Conservation (phyloP, 139 green algal species). For the Gonium pectorale region DNA sequence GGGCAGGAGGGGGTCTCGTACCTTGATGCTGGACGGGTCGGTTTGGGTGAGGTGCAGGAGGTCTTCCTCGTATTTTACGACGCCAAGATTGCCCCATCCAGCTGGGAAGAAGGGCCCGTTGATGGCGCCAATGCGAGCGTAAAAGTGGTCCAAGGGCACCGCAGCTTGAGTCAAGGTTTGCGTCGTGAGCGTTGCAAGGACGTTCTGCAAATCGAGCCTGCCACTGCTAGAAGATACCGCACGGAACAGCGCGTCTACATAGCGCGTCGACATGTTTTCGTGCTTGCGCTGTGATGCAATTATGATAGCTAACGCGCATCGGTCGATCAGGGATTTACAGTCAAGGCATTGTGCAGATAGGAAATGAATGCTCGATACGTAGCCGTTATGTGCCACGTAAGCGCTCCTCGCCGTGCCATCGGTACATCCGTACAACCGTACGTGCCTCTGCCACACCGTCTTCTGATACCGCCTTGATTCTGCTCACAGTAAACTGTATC, state of each 20-base stretch:
- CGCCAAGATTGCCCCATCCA: slow-evolving; percentile 29
- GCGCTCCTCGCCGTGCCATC: too few relatives aligned
- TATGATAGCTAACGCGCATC: too few relatives aligned
- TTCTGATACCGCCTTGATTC: too few relatives aligned
- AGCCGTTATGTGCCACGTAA: too few relatives aligned
- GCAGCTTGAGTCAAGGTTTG: too few relatives aligned
- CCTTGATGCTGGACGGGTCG: neutral
- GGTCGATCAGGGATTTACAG: too few relatives aligned
- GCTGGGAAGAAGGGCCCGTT: slow-evolving; percentile 52
- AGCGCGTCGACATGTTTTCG: neutral
- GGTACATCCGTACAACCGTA: too few relatives aligned
- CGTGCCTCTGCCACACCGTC: too few relatives aligned
- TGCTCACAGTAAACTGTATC: too few relatives aligned
- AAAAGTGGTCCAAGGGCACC: slow-evolving; percentile 12
- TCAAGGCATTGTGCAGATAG: too few relatives aligned
- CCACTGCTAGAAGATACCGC: neutral
- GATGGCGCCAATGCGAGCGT: slow-evolving; percentile 28
- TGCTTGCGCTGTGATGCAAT: neutral
- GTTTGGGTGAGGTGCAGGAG: slow-evolving; percentile 25
- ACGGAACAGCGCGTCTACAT: slow-evolving; percentile 4
- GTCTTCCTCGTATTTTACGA: slow-evolving; percentile 47
- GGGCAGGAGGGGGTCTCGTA: too few relatives aligned
- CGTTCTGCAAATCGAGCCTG: slow-evolving; percentile 5
- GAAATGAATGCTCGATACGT: too few relatives aligned
- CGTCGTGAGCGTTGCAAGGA: slow-evolving; percentile 9